Percentiles rank a stretch among this genome's conserved stretches.
Conservation (phyloP, 139 green algal species). For the Haematococcus lacustris region DNA sequence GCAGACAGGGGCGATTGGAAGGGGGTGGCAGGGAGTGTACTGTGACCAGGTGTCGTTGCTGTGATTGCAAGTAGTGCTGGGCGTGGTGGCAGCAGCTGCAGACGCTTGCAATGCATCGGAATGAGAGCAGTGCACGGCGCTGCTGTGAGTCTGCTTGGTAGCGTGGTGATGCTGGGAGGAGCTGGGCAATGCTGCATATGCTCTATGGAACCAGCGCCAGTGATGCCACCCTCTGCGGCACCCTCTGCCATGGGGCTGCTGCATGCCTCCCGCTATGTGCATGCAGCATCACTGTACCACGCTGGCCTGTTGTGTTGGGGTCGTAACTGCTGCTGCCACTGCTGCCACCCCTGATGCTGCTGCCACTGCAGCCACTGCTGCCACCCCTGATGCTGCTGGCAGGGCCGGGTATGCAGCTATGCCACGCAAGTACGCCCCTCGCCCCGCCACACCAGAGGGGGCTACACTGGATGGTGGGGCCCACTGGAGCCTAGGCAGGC, state of each 20-base stretch:
- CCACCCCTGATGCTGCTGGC: no score
- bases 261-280: background rate
- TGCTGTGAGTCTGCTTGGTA: no score
- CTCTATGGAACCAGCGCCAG: background rate
- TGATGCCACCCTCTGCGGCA: background rate
- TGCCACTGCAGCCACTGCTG: no score
- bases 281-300: background rate
- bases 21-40: background rate
- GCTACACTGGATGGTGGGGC: constrained; percentile 11
- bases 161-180: background rate
- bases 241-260: background rate
- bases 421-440: constrained; percentile 6
- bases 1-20: background rate
- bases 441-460: constrained; percentile 10
- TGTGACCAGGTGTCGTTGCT: background rate
- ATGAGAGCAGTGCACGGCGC: no score
- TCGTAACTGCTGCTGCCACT: no score
- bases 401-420: constrained; percentile 13
- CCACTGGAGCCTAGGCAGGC: background rate
- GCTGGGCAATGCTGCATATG: background rate
- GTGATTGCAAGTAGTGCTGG: background rate
- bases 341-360: no score
- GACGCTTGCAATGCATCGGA: background rate
- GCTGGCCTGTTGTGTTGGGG: no score
- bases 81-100: background rate